Conservation (phyloP, 306 rosid genomes). For the Ormosia semicastrata region DNA sequence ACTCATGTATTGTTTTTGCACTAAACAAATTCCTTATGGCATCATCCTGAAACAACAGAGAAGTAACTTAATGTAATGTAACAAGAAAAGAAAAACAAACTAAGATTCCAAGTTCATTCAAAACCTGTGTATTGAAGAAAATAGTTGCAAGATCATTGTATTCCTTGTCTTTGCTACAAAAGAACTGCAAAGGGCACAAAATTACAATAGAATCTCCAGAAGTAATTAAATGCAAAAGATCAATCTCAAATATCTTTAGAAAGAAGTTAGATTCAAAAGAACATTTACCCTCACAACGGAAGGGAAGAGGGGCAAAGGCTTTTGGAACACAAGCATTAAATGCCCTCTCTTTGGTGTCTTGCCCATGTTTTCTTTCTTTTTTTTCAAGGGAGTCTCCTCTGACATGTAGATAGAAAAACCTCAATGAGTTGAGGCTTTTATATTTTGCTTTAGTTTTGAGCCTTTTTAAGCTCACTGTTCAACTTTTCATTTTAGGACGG, state of each 20-base stretch:
- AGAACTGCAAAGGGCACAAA: constrained; percentile 59
- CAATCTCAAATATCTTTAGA: constrained; percentile 15
- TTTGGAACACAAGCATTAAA: neutral
- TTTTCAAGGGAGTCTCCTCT: neutral
- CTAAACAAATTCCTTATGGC: constrained; percentile 98
- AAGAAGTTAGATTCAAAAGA: constrained; percentile 11
- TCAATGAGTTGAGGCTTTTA: neutral
- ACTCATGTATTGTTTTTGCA: constrained; percentile 95
- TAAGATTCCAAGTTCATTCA: constrained; percentile 8
- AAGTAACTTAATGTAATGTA: constrained; percentile 15
- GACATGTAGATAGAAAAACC: neutral
- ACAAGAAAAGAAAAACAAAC: constrained; percentile 19
- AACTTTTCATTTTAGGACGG: neutral
- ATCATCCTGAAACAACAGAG: constrained; percentile 76
- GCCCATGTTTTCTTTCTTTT: neutral
- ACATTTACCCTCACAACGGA: neutral
- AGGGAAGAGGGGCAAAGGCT: neutral
- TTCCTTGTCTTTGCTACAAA: constrained; percentile 83
- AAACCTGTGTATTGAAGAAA: constrained; percentile 96
- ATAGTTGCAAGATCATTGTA: constrained; percentile 98
- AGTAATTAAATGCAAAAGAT: constrained; percentile 18
- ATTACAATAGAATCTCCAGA: constrained; percentile 24
- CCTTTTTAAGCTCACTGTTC: neutral
- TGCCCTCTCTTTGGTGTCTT: neutral
- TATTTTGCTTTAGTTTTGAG: neutral